phyloP scores from a whole-genome alignment of 306 rosid species.

The Oemleria cerasiformis region DNA sequence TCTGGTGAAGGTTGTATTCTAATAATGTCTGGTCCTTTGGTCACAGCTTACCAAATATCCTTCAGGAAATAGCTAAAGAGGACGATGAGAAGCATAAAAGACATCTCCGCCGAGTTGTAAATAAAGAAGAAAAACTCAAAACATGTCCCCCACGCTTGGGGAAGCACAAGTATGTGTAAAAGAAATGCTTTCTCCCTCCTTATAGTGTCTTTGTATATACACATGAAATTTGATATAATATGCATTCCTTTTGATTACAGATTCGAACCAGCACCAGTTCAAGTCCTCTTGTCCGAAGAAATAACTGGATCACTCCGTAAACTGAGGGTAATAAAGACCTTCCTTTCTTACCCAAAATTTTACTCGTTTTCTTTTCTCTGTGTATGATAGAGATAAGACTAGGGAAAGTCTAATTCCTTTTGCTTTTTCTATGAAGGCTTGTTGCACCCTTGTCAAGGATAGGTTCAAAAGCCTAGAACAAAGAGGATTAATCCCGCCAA shows the following conservation, averaged over 20 bases:
- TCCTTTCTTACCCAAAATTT: background rate
- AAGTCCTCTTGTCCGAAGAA: conserved; percentile 83
- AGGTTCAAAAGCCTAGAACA: conserved; percentile 82
- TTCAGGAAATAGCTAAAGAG: conserved; percentile 69
- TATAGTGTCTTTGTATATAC: background rate
- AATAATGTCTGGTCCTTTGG: conserved; percentile 5
- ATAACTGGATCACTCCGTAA: conserved; percentile 82
- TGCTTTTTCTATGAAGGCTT: conserved; percentile 51
- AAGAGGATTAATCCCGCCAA: conserved; percentile 82
- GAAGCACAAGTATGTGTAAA: conserved; percentile 65
- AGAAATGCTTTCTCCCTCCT: background rate
- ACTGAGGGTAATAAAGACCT: conserved; percentile 55
- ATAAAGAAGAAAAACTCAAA: conserved; percentile 70
- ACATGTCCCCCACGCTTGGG: conserved; percentile 81
- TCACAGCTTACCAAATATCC: conserved; percentile 61
- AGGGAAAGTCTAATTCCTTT: conserved; percentile 12
- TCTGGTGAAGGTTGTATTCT: conserved; percentile 7
- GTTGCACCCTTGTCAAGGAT: conserved; percentile 78
- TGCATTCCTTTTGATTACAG: conserved; percentile 34
- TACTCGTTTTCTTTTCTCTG: background rate
- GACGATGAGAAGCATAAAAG: conserved; percentile 61
- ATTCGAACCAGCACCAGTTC: conserved; percentile 84
- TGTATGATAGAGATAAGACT: conserved; percentile 3
- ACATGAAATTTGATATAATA: background rate
- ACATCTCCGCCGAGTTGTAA: conserved; percentile 60